A percentile compares a stretch with the other conserved stretches of the same genome.
Conservation (phyloP, 148 eudicot species). For the Talinum fruticosum region DNA sequence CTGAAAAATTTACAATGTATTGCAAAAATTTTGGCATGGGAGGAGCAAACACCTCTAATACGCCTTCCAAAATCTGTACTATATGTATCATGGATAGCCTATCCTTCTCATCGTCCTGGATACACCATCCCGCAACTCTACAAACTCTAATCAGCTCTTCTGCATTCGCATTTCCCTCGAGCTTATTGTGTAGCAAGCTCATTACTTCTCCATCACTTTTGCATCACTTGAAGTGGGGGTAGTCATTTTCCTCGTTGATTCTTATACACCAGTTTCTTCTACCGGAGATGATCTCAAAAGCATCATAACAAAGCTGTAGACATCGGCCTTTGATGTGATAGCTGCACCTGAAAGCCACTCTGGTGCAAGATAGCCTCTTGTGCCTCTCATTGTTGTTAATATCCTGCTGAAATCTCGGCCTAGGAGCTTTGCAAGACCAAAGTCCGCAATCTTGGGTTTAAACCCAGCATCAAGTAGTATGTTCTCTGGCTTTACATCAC, state of each 20-base stretch:
- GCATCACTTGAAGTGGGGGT: conserved; percentile 45
- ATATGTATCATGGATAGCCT: conserved; percentile 56
- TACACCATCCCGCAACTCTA: conserved; percentile 59
- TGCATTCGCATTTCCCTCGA: conserved; percentile 33
- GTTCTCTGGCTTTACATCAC: conserved; percentile 14
- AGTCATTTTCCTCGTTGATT: conserved; percentile 18
- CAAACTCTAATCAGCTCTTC: conserved; percentile 44
- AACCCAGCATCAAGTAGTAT: not conserved
- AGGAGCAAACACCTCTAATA: conserved; percentile 47
- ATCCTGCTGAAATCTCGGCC: conserved; percentile 8
- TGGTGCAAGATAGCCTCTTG: conserved; percentile 8
- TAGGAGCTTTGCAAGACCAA: conserved; percentile 17
- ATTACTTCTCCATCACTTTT: conserved; percentile 44
- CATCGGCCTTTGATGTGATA: conserved; percentile 11
- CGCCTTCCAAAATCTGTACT: conserved; percentile 56
- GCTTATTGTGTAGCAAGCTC: conserved; percentile 35
- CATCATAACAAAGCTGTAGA: conserved; percentile 10
- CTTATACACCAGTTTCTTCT: not conserved
- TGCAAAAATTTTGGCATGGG: conserved; percentile 46
- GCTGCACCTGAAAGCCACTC: conserved; percentile 6
- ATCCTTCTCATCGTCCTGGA: conserved; percentile 50
- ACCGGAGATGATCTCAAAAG: conserved; percentile 4
- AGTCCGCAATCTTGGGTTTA: conserved; percentile 2
- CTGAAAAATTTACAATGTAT: not conserved
- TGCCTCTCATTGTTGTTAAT: conserved; percentile 11